Percentiles rank a stretch among this genome's conserved stretches.
Conservation (phyloP, 306 rosid species). For the Fragaria iinumae region DNA sequence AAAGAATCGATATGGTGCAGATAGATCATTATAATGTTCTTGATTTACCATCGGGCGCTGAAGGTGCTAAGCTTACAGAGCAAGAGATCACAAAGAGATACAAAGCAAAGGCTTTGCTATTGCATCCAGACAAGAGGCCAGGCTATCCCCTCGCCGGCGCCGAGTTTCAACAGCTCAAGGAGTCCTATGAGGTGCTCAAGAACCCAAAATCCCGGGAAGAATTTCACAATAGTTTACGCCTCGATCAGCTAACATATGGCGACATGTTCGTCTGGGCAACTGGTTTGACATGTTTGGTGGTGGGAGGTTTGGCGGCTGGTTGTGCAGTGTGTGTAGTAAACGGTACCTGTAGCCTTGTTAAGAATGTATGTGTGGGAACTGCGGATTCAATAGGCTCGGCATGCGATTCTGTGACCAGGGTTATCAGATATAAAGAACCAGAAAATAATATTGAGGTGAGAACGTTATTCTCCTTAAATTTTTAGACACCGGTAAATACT, state of each 20-base stretch:
- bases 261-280: neutral
- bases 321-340: neutral
- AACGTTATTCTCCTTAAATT: neutral
- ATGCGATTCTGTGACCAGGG: neutral
- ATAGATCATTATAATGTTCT: neutral
- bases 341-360: neutral
- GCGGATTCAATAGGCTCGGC: neutral
- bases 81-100: neutral
- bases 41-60: neutral
- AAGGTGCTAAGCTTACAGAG: neutral
- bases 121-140: slow-evolving; percentile 4
- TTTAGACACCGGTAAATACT: neutral
- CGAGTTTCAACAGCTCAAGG: neutral
- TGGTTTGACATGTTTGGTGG: neutral
- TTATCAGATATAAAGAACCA: neutral
- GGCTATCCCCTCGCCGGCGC: neutral
- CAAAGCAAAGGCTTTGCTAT: neutral
- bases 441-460: neutral
- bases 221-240: neutral
- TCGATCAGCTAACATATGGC: neutral
- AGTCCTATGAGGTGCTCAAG: neutral
- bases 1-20: neutral
- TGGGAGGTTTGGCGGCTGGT: neutral
- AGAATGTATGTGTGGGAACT: neutral
- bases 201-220: neutral